Percentiles rank a stretch among this genome's conserved stretches.
These are phyloP conservation scores for Paraurostyla sp. DNA, from an alignment of 73 alveolate species.

Conservation along the genomic window DNA sequence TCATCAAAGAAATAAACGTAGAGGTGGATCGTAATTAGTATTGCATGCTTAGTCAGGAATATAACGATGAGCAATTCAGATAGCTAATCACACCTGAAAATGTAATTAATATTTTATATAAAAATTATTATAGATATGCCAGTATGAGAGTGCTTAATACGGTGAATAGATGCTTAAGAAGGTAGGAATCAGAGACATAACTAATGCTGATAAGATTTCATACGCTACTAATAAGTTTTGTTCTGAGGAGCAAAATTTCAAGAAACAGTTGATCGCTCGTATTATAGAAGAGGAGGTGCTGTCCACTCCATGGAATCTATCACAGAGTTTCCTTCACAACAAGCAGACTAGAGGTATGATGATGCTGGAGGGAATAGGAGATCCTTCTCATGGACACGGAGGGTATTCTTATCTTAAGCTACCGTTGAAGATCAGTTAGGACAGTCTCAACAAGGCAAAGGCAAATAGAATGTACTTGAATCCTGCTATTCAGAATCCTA, in stretches of 20 bases:
- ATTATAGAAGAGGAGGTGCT: slow-evolving; percentile 97
- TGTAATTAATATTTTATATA: slow-evolving; percentile 21
- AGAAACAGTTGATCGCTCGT: slow-evolving; percentile 84
- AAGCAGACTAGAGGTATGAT: slow-evolving; percentile 92
- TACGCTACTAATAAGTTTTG: slow-evolving; percentile 92
- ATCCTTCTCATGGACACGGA: slow-evolving; percentile 98
- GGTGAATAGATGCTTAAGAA: slow-evolving; percentile 94
- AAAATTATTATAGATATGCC: slow-evolving; percentile 82
- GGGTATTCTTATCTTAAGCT: slow-evolving; percentile 96
- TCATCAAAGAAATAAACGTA: slow-evolving; percentile 89
- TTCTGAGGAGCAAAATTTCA: slow-evolving; percentile 79
- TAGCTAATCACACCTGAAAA: slow-evolving; percentile 90
- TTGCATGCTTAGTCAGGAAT: slow-evolving; percentile 78
- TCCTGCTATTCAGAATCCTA: slow-evolving; percentile 73
- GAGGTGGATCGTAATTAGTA: slow-evolving; percentile 84
- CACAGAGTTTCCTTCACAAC: slow-evolving; percentile 80
- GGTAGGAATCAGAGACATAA: slow-evolving; percentile 90
- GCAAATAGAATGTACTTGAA: slow-evolving; percentile 49
- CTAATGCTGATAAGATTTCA: slow-evolving; percentile 93
- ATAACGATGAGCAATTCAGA: slow-evolving; percentile 81
- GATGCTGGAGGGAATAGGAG: slow-evolving; percentile 97
- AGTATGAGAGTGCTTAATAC: slow-evolving; percentile 94
- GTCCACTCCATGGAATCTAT: slow-evolving; percentile 97
- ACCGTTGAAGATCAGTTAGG: slow-evolving; percentile 84
- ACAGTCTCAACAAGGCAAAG: slow-evolving; percentile 62